A percentile compares a stretch with the other conserved stretches of the same genome.
phyloP scores from a whole-genome alignment of 805 yeast genomes.

The Geotrichum ghanense region DNA sequence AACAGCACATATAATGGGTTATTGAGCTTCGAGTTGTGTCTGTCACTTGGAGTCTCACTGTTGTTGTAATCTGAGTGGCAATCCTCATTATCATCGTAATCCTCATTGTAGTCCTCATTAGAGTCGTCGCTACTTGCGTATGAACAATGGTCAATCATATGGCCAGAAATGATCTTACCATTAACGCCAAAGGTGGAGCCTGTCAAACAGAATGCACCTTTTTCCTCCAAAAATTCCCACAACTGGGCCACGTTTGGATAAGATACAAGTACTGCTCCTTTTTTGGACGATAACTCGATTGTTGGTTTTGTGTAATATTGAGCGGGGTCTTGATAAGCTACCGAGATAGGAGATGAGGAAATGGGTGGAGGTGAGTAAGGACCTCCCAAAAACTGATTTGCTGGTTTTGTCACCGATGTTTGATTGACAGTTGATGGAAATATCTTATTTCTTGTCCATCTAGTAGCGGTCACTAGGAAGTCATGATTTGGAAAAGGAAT shows the following conservation, averaged over 20 bases:
- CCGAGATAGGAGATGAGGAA: constrained; percentile 2
- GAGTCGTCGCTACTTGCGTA: background rate
- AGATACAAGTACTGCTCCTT: constrained; percentile 7
- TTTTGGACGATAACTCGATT: background rate
- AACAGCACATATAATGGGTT: constrained; percentile 4
- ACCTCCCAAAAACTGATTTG: constrained; percentile 2
- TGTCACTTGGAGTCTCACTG: background rate
- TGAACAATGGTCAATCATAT: background rate
- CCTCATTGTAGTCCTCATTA: no score
- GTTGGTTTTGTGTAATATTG: background rate
- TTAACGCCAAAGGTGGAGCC: constrained; percentile 9
- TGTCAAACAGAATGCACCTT: constrained; percentile 4
- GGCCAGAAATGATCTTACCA: constrained; percentile 8
- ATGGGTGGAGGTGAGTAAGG: constrained; percentile 4
- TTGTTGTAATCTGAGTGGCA: no score
- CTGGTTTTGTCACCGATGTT: background rate
- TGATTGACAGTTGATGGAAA: constrained; percentile 5
- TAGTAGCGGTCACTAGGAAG: constrained; percentile 13
- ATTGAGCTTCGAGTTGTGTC: background rate
- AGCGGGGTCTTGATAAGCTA: background rate
- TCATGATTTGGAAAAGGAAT: constrained; percentile 9
- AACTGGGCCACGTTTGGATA: constrained; percentile 10
- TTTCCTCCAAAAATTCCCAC: constrained; percentile 7
- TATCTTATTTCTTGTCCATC: constrained; percentile 14
- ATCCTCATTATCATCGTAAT: no score